Base-by-base conservation (phyloP, 192 early-diverging fungal species). In the Lunasporangiospora selenospora region DNA sequence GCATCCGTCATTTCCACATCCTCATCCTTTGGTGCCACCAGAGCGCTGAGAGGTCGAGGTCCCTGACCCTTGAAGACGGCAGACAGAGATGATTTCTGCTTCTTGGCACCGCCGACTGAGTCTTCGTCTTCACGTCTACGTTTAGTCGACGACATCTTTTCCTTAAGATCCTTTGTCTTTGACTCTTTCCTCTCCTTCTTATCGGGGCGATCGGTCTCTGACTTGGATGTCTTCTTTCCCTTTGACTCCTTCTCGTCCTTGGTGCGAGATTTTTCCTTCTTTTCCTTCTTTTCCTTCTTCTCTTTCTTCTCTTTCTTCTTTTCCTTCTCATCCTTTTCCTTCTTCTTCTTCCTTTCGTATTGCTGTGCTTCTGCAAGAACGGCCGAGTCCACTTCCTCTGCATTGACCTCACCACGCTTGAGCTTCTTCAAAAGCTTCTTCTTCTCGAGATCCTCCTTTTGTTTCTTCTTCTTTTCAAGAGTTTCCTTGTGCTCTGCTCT, bases 361-460 rank as follows among this genome's bases (percentile, higher is more conserved):
- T 65, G 55, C 13, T 65, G 56, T 13, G 56, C 59, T 15, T 59
- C 62, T 0, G 50, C 65, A 24, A 55, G 23, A 27, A 63, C 54
- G 1, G 54, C 44, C 55, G 32, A 3, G 37, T 64, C 46, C 1
- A 54, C 44, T 18, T 67, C 59, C 55, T 62, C 62, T 0, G 62
- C 48, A 18, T 65, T 18, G 39, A 75, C 62, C 47, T 65, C 57
- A 3, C 62, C 80, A 37, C 60, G 58, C 47, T 77, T 66, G 37
- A 62, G 41, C 52, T 63, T 58, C 48, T 62, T 75, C 49, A 63
- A 40, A 24, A 38, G 56, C 62, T 80, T 75, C 27, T 75, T 79
- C 48, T 79, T 62, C 16, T 80, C 83, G 56, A 87, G 57, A 44
- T 83, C 77, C 16, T 78, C 75, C 43, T 70, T 64, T 59, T 71